phyloP scores from a whole-genome alignment of 306 rosid species.

The Gillenia trifoliata region DNA sequence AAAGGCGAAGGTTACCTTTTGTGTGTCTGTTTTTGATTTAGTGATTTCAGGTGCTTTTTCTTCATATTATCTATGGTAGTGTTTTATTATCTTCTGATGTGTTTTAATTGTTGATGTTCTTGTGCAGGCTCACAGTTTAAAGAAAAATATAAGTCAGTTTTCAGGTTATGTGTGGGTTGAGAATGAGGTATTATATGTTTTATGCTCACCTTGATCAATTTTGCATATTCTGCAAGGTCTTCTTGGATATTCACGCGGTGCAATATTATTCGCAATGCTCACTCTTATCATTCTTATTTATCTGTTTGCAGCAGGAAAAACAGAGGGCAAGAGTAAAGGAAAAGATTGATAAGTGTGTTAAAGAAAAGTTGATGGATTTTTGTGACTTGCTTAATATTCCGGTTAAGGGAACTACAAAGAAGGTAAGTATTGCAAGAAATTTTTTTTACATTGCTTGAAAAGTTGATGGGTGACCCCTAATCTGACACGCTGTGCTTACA shows the following conservation, averaged over 20 bases:
- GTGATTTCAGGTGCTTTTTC: background rate
- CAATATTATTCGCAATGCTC: background rate
- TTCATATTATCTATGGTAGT: background rate
- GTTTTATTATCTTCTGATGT: background rate
- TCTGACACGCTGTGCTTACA: slow-evolving; percentile 30
- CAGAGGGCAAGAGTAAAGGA: slow-evolving; percentile 76
- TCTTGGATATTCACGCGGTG: background rate
- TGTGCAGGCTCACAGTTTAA: slow-evolving; percentile 58
- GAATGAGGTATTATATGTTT: slow-evolving; percentile 51
- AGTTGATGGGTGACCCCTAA: background rate
- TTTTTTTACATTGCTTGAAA: background rate
- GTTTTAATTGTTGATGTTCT: slow-evolving; percentile 15
- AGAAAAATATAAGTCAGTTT: slow-evolving; percentile 71
- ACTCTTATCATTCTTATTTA: background rate
- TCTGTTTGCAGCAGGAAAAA: slow-evolving; percentile 54
- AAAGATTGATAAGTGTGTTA: slow-evolving; percentile 83
- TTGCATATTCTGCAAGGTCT: background rate
- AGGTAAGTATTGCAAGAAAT: slow-evolving; percentile 42
- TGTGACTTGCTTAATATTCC: slow-evolving; percentile 90
- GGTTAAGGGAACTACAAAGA: slow-evolving; percentile 55
- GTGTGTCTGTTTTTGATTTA: background rate
- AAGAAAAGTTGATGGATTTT: slow-evolving; percentile 79
- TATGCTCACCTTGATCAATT: background rate
- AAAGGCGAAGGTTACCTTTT: slow-evolving; percentile 62
- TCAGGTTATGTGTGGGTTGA: slow-evolving; percentile 90